Evolutionary conservation across 2,329 filamentous ascomycete genomes (phyloP), one percentile per base, ranked within the genome.

Genomic region (Penicillium sp.): DNA sequence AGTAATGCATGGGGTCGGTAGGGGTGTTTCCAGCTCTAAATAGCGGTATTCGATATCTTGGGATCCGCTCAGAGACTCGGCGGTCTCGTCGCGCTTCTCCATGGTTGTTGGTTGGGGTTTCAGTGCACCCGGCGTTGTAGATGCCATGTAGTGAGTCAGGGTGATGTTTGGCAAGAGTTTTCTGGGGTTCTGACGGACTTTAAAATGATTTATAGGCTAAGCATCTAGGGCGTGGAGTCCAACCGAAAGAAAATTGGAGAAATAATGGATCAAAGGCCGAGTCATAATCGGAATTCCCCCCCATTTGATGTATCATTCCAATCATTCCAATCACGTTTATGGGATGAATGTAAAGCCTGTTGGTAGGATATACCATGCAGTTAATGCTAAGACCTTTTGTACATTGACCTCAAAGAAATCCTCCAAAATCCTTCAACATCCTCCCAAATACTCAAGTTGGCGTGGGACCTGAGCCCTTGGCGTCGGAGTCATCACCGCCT

Each of bases 21-120:
- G 68, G 15, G 78, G 72, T 1, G 85, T 88, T 49, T 86, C 81
- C 67, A 87, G 85, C 1, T 82, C 84, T 50, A 89, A 74, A 66
- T 88, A 87, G 19, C 81, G 78, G 70, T 83, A 83, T 16, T 80
- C 74, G 54, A 88, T 78, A 43, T 75, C 72, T 23, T 68, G 57
- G 0, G 57, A 36, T 15, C 58, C 59, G 46, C 46, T 48, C 11
- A 60, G 54, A 19, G 63, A 61, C 25, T 65, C 60, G 6, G 59
- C 50, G 19, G 54, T 60, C 7, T 53, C 36, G 5, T 60, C 57
- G 33, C 57, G 50, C 40, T 58, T 57, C 7, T 61, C 53, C 62
- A 66, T 66, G 13, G 39, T 38, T 5, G 49, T 45, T 16, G 50
- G 33, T 47, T 46, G 55, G 10, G 21, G 15, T 53, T 58, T 60